phyloP scores from a whole-genome alignment of 208 protist species.

The Naegleria gruberi region DNA sequence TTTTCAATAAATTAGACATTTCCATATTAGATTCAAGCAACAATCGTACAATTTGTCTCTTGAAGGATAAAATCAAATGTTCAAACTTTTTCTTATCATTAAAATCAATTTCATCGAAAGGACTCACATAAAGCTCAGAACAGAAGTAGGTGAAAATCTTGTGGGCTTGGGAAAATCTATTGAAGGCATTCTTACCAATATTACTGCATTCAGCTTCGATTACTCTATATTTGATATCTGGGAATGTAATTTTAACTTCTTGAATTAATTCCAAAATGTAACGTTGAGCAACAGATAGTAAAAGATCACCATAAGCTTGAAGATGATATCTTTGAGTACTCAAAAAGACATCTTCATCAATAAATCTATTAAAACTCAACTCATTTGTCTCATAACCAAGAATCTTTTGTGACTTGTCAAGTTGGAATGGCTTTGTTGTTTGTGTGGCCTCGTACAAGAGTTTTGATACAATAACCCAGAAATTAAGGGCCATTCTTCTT shows the following conservation, averaged over 20 bases:
- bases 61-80: not conserved
- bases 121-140: not conserved
- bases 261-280: not conserved
- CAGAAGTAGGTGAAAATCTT: not conserved
- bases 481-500: not conserved
- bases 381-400: not conserved
- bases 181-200: not conserved
- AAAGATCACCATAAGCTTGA: constrained; percentile 1
- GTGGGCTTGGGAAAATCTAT: not conserved
- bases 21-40: not conserved
- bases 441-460: not conserved
- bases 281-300: not conserved
- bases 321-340: not conserved
- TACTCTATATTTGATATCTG: not conserved
- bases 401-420: not conserved
- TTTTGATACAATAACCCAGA: not conserved
- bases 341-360: not conserved
- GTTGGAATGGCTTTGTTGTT: constrained; percentile 2
- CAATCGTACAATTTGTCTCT: not conserved
- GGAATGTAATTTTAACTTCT: not conserved
- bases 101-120: not conserved
- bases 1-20: not conserved
- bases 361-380: not conserved
- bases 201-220: not conserved
- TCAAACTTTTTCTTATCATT: not conserved